Evolutionary conservation across 768 basidiomycete species (phyloP), one percentile per base, ranked within the genome.

Genomic region (Russula virescens): DNA sequence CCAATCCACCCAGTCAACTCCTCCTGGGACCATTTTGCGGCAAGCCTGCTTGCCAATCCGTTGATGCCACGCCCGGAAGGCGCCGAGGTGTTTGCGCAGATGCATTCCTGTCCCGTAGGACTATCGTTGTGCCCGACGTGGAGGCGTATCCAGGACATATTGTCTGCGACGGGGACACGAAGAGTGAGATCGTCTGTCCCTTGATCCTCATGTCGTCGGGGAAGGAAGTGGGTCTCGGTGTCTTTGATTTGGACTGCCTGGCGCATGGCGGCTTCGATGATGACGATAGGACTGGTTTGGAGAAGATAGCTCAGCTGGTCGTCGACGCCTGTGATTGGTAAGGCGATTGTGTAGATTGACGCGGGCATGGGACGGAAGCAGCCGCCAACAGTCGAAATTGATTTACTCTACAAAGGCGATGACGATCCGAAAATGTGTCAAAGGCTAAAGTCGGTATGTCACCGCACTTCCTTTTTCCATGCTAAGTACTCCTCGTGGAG

Each of bases 111-210:
- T 78, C 78, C 54, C 73, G 72, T 48, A 70, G 76, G 66, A 83
- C 87, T 0, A 57, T 91, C 6, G 69, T 93, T n/a, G 91, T 97
- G 1, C 75, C 78, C 21, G 82, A 95, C 62, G 93, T 98, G 21
- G 81, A 89, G 26, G 73, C 72, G 11, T 94, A 94, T 70, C 91
- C 91, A 1, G 94, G 95, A 0, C 96, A 98, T 71, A 96, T 97
- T 64, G 91, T 93, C 2, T 98, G 96, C 70, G 94, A 98, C 68
- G 90, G 86, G 23, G 85, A 87, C 57, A 96, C 95, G 2, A 87
- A 87, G 69, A 91, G 90, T 68, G 96, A 98, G 73, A 84, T 98
- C 54, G 94, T 97, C 25, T 77, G 89, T 54, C 95, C 95, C 8
- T 78, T 98, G 19, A 71, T 86, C 49, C 66, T 79, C 43, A 66